Base-by-base conservation (phyloP, 164 flowering plant species). In the Stephania cephalantha region DNA sequence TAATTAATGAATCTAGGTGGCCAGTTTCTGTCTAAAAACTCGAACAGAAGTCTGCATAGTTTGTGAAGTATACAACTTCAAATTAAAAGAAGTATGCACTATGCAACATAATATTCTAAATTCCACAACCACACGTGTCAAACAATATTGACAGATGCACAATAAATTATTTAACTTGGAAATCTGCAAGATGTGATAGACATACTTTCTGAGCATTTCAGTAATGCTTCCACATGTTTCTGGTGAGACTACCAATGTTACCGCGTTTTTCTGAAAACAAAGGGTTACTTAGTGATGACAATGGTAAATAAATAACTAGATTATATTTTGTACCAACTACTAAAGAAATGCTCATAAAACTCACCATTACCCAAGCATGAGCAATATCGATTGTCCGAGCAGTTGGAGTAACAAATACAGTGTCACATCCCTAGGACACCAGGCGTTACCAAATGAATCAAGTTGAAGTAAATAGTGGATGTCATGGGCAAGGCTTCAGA, bases 321-420 rank as follows among this genome's bases (percentile, higher is more conserved):
- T 66, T 22, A 11, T 20, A n/a, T 13, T 12, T 25, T 58, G 30
- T 8, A 58, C 8, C 22, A 58, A 64, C n/a, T 46, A 61, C 1
- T 20, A 4, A 30, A 72, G 9, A 68, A 75, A 44, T 58, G 42
- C 13, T 22, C 69, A 53, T 75, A 53, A 5, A 76, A 55, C 76
- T 76, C 83, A 93, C 98, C 98, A 91, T 91, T 71, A 91, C 73
- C 98, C 97, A 93, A 69, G 97, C 90, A 85, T 90, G 85, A 10
- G 91, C 90, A 82, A 93, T 86, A 79, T 91, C 98, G 69, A 93
- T 89, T 46, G 98, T 90, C 58, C 98, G 87, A 74, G 98, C 97
- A 35, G 98, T 93, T 76, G 98, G 91, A 18, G 94, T 88, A 79
- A 88, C 92, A 81, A 93, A 93, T 65, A 90, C 98, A 52, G 98